Evolutionary conservation across 2,329 filamentous ascomycete species (phyloP).

Genomic region (Trichoderma lentiforme): DNA sequence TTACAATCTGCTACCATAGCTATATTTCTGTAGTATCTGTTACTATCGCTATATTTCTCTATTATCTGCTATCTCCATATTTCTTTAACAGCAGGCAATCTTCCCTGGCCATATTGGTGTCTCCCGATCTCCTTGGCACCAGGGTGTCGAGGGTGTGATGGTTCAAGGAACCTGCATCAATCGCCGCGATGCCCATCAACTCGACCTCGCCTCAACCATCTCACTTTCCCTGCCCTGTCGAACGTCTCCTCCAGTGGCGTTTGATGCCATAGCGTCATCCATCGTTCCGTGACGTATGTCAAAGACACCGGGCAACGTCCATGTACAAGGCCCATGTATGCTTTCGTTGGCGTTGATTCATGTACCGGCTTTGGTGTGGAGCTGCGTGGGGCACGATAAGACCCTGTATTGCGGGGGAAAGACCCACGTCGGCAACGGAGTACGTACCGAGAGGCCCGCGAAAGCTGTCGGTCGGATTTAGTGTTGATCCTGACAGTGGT

Average conservation of each 20-base stretch:
- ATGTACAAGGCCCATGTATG: not conserved
- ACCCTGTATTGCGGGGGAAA: slow-evolving; percentile 22
- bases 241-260: not conserved
- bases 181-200: not conserved
- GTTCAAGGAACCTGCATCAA: not conserved
- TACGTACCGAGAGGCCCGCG: slow-evolving; percentile 15
- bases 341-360: not conserved
- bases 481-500: slow-evolving; percentile 18
- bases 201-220: not conserved
- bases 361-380: not conserved
- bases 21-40: not conserved
- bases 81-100: not conserved
- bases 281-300: slow-evolving; percentile 4
- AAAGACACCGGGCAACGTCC: not conserved
- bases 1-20: not conserved
- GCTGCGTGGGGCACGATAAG: slow-evolving; percentile 4
- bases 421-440: not conserved
- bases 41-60: no score
- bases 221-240: not conserved
- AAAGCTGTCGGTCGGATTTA: slow-evolving; percentile 17
- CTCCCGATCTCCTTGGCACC: not conserved
- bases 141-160: not conserved
- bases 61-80: not conserved
- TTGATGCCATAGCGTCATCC: slow-evolving; percentile 1
- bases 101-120: not conserved